A percentile compares a stretch with the other conserved stretches of the same genome.
These are phyloP conservation scores for Suillus lakei DNA, from an alignment of 768 basidiomycete species.

Conservation along the genomic window DNA sequence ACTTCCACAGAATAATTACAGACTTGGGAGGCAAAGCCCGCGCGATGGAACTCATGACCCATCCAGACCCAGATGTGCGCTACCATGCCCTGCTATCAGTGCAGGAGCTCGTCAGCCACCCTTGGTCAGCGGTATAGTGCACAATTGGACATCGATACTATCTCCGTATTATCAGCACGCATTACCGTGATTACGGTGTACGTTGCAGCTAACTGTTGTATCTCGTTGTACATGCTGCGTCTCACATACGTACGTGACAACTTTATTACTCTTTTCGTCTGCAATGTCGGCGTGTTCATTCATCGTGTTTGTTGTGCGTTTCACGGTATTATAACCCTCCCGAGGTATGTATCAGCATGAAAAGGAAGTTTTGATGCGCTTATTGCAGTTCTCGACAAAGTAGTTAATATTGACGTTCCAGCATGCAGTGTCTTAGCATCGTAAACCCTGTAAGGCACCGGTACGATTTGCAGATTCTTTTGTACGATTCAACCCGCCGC, in stretches of 20 bases:
- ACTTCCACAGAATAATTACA: constrained; percentile 63
- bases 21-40: constrained; percentile 86
- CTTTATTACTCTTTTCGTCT: not conserved
- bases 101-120: constrained; percentile 90
- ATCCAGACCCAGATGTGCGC: constrained; percentile 84
- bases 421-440: not conserved
- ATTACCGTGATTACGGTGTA: not conserved
- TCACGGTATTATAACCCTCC: not conserved
- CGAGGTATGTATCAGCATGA: not conserved
- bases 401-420: not conserved
- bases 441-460: not conserved
- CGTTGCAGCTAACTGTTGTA: not conserved
- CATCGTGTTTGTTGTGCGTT: not conserved
- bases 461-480: not conserved
- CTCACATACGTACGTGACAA: not conserved
- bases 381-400: not conserved
- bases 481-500: not conserved
- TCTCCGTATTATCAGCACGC: not conserved
- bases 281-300: not conserved
- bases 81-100: constrained; percentile 92
- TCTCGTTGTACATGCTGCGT: not conserved
- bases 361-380: not conserved
- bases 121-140: constrained; percentile 65
- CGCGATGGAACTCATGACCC: constrained; percentile 93
- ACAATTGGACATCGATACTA: not conserved